Evolutionary conservation across 352 stramenopile genomes (phyloP).

Genomic region (Phytophthora hibernalis): DNA sequence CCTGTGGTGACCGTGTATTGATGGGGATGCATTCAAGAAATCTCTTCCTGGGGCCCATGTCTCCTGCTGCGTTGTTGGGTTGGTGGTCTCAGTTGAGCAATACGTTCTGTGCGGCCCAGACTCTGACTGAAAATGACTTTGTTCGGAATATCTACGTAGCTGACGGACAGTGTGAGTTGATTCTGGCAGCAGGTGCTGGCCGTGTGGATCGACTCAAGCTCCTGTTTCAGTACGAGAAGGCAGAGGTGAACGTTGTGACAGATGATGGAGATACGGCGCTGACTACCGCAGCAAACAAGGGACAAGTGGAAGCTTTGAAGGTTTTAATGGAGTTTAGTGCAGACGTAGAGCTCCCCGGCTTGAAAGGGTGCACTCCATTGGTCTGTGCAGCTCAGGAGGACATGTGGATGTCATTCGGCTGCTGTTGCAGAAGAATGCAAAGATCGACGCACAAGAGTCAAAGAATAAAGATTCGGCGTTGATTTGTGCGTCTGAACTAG

Average conservation of each 20-base stretch:
- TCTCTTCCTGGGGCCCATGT: background rate
- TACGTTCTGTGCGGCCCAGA: background rate
- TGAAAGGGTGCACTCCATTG: slow-evolving; percentile 1
- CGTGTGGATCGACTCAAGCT: background rate
- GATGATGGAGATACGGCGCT: background rate
- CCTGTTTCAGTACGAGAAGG: background rate
- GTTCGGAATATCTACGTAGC: background rate
- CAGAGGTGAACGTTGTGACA: background rate
- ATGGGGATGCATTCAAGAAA: background rate
- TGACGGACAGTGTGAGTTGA: background rate
- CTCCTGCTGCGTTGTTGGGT: background rate
- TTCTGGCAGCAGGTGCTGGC: background rate
- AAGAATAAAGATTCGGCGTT: background rate
- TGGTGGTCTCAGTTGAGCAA: background rate
- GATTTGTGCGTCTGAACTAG: background rate
- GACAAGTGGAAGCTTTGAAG: background rate
- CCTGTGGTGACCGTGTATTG: no score
- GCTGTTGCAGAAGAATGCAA: background rate
- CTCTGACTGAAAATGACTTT: background rate
- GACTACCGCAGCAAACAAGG: background rate
- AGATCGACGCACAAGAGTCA: background rate
- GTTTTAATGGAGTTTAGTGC: background rate
- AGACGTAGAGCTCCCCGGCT: background rate
- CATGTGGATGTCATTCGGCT: background rate
- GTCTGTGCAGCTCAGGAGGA: slow-evolving; percentile 10